Evolutionary conservation across 140 eudicot genomes (phyloP), one percentile per base, ranked within the genome.

Genomic region (Bidens hawaiensis): DNA sequence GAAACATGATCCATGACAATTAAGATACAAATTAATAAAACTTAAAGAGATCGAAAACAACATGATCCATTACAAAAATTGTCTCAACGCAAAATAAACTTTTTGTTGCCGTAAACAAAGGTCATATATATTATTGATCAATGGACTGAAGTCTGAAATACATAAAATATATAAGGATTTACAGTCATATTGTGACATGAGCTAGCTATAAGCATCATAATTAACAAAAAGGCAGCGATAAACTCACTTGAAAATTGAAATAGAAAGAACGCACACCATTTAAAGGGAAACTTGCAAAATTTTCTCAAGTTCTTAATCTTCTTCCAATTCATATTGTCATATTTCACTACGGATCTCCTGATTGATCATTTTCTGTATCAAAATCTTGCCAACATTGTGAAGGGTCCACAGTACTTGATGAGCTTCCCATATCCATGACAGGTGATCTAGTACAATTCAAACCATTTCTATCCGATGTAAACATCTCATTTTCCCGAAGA

Each of bases 331-430:
- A 17, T 30, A 30, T 42, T 34, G 50, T 62, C 56, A 50, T 21
- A 52, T 50, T 50, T 1, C 18, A 19, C 55, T 48, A 22, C 7
- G 31, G 21, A 31, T 72, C 58, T 53, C 52, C 11, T 65, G 54
- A 65, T 56, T 73, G 46, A 47, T n/a, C n/a, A n/a, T 65, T 49
- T 47, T 51, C 68, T 34, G 68, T 68, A 65, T 73, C 73, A 58
- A 56, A 65, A 58, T 65, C 73, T 73, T 73, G 68, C 78, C 78
- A 73, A 48, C 48, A 73, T 26, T 57, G 68, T 57, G 78, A 73
- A 34, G 68, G 73, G 34, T 50, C 27, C 23, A 58, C 60, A 14
- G n/a, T n/a, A n/a, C 19, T 52, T 64, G 78, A 73, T 46, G 62
- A 55, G 45, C 72, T 52, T 26, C 60, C 78, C 54, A 56, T 56